A percentile compares a stretch with the other conserved stretches of the same genome.
Evolutionary conservation across 2,329 filamentous ascomycete species (phyloP).

Genomic region (Colletotrichum chrysophilum): DNA sequence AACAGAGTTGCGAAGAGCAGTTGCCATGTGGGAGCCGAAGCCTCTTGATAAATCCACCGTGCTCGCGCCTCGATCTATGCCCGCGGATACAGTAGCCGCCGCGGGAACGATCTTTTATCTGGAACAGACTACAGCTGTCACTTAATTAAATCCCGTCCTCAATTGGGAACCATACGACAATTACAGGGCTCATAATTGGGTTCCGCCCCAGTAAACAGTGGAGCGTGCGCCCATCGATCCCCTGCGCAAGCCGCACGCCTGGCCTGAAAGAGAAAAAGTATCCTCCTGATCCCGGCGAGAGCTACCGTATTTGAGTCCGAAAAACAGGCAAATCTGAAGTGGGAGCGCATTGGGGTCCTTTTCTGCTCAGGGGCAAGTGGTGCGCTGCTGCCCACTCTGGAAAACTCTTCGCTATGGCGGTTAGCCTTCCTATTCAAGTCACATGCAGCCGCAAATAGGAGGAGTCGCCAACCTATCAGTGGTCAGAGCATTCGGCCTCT

Average conservation of each 20-base stretch:
- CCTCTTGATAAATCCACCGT: background rate
- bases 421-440: background rate
- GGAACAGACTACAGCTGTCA: conserved; percentile 2
- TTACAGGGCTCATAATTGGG: background rate
- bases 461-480: background rate
- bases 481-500: background rate
- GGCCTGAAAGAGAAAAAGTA: background rate
- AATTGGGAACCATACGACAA: background rate
- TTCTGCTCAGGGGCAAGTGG: background rate
- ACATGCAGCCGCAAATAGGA: background rate
- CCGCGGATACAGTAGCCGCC: background rate
- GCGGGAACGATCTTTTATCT: background rate
- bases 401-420: background rate
- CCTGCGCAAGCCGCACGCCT: background rate
- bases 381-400: background rate
- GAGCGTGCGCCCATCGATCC: background rate
- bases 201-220: background rate
- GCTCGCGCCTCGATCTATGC: background rate
- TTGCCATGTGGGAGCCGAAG: background rate
- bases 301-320: background rate
- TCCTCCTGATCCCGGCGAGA: background rate
- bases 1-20: background rate
- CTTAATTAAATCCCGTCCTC: background rate
- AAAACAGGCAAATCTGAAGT: background rate
- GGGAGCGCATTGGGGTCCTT: background rate